Evolutionary conservation across 768 basidiomycete genomes (phyloP).

Genomic region (Mycena rebaudengoi): DNA sequence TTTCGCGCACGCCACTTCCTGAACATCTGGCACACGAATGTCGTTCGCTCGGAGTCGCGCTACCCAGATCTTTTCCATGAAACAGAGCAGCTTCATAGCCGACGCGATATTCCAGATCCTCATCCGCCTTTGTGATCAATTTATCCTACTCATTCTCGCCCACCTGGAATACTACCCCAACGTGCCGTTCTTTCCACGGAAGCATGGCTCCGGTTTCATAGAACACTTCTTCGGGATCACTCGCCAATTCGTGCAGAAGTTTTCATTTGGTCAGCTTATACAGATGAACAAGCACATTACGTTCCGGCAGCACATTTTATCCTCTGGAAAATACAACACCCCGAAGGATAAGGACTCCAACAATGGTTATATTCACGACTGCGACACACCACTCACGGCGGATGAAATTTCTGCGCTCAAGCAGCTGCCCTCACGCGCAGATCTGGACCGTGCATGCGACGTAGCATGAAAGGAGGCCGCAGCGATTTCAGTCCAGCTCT

Average conservation of each 20-base stretch:
- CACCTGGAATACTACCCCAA: conserved; percentile 19
- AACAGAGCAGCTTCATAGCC: conserved; percentile 14
- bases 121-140: conserved; percentile 14
- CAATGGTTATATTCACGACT: conserved; percentile 11
- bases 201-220: not conserved
- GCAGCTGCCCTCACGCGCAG: not conserved
- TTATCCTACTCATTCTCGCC: conserved; percentile 12
- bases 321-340: conserved; percentile 9
- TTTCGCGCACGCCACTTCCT: too few relatives aligned
- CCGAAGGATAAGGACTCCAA: conserved; percentile 14
- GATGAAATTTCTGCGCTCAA: conserved; percentile 10
- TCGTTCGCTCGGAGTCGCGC: too few relatives aligned
- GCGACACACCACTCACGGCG: not conserved
- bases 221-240: conserved; percentile 20
- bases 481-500: not conserved
- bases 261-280: conserved; percentile 14
- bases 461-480: conserved; percentile 5
- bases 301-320: conserved; percentile 5
- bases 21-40: too few relatives aligned
- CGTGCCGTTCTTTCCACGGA: conserved; percentile 10
- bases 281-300: conserved; percentile 22
- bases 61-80: conserved; percentile 17
- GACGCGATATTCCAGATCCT: conserved; percentile 8
- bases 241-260: not conserved
- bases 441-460: conserved; percentile 4